A percentile compares a stretch with the other conserved stretches of the same genome.
Conservation (phyloP, 768 basidiomycete genomes). For the Agaricus subrufescens region DNA sequence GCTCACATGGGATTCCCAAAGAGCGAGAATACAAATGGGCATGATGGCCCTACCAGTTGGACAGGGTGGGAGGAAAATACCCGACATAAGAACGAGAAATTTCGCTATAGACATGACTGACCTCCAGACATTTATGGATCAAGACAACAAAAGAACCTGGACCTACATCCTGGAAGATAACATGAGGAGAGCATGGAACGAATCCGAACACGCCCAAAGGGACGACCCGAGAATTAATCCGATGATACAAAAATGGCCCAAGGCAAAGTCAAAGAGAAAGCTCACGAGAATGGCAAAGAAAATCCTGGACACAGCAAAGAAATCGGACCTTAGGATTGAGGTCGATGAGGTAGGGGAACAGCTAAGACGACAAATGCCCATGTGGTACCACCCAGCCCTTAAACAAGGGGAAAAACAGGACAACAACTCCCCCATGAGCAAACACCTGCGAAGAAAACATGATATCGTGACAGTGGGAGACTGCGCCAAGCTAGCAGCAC, state of each 20-base stretch:
- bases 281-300: conserved; percentile 12
- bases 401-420: neutral
- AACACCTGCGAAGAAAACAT: conserved; percentile 15
- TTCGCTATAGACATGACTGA: too few species aligned
- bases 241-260: neutral
- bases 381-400: conserved; percentile 26
- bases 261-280: neutral
- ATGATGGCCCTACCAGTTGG: conserved; percentile 12
- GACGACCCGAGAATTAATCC: conserved; percentile 1
- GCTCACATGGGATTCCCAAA: conserved; percentile 19
- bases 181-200: neutral
- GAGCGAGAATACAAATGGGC: conserved; percentile 10
- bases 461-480: conserved; percentile 12
- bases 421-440: conserved; percentile 4
- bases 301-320: conserved; percentile 17
- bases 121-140: too few species aligned
- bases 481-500: neutral
- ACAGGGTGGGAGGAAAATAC: conserved; percentile 16
- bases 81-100: conserved; percentile 17
- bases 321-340: conserved; percentile 15
- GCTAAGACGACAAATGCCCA: conserved; percentile 16
- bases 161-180: neutral
- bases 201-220: neutral
- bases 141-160: neutral
- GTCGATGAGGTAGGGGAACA: conserved; percentile 9